Evolutionary conservation across 1,139 yeast genomes (phyloP), one percentile per base, ranked within the genome.

Genomic region (Citeromyces siamensis): DNA sequence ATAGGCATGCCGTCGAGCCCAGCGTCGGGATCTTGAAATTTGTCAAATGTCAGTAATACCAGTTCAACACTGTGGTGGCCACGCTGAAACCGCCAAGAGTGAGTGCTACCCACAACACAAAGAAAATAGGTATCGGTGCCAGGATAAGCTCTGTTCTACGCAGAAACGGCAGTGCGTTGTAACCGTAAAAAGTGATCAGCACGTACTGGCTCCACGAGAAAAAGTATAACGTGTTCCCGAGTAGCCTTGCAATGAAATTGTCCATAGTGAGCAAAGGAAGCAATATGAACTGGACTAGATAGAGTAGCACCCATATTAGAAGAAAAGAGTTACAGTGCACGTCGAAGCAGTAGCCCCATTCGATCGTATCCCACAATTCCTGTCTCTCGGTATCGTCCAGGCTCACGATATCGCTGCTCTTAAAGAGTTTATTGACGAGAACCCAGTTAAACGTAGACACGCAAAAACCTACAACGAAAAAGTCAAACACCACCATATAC

Each of bases 331-430:
- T 86, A 59, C 95, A 85, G 56, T 86, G 96, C 19, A 86, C 78
- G 52, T 86, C 96, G 55, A 86, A 86, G 58, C 96, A 85, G 53
- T 84, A 86, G 0, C 90, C 88, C 95, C 95, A 86, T 51, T 85
- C 95, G 35, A 86, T 66, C 44, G 75, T 72, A 38, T 74, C 73
- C 33, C 71, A 68, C 38, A 62, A 12, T n/a, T 23, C 28, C 28
- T 23, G 28, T 23, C 28, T 23, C 13, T 23, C 28, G 10, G 28
- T 23, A 6, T 20, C 29, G 5, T 10, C 20, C 9, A 31, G 35
- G 18, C 35, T 22, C 10, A 36, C 38, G 6, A 33, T 22, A 21
- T 35, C 33, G 12, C 35, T 49, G 33, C 60, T 60, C 39, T 62
- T 62, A 44, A 84, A 68, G 42, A 82, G 64, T 46, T 67, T 67